Evolutionary conservation across 169 alveolate genomes (phyloP).

Genomic region (Eimeria praecox): DNA sequence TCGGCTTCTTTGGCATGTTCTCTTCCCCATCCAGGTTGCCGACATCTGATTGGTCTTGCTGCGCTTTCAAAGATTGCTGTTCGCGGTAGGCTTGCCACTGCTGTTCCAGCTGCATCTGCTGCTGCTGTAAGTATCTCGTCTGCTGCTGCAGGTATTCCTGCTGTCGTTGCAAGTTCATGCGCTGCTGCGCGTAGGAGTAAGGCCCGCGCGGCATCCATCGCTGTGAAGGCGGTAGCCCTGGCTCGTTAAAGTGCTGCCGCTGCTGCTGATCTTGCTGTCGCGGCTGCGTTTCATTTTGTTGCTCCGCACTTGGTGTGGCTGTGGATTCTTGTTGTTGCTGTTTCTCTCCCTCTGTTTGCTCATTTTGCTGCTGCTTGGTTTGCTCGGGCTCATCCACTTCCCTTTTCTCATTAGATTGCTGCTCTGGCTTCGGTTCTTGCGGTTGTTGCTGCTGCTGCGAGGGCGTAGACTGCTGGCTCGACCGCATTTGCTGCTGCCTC

Average conservation of each 20-base stretch:
- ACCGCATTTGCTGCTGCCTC: background rate
- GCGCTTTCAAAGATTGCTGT: background rate
- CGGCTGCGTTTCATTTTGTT: no score
- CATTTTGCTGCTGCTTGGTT: background rate
- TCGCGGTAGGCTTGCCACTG: background rate
- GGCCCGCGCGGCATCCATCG: background rate
- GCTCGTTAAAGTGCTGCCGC: background rate
- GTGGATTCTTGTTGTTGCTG: background rate
- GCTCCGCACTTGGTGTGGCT: background rate
- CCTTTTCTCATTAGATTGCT: background rate
- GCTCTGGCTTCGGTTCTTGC: background rate
- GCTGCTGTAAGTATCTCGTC: background rate
- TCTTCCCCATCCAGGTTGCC: background rate
- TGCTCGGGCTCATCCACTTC: background rate
- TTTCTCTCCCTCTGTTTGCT: background rate
- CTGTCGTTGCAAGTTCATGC: background rate
- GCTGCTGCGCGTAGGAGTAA: background rate
- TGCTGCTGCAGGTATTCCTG: background rate
- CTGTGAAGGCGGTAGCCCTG: background rate
- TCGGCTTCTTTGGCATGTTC: background rate
- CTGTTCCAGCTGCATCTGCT: background rate
- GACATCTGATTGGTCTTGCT: background rate
- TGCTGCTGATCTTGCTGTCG: background rate
- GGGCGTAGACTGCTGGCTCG: background rate
- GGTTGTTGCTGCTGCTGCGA: constrained; percentile 5